Conservation (phyloP, 2,329 filamentous ascomycete species). For the Penicillium brevicompactum region DNA sequence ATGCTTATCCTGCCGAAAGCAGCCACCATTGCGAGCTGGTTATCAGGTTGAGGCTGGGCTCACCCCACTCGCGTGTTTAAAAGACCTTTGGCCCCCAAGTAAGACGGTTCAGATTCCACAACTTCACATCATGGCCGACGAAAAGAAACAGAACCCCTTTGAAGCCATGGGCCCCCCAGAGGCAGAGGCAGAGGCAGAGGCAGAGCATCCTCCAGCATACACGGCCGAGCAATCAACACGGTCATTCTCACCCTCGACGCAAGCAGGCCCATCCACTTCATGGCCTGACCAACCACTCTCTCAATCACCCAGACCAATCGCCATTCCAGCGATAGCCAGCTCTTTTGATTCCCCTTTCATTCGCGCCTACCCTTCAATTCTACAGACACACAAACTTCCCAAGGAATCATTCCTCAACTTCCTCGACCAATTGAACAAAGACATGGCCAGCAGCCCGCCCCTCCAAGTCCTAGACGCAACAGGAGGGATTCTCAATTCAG, state of each 20-base stretch:
- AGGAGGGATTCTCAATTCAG: constrained; percentile 25
- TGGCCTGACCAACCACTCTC: background rate
- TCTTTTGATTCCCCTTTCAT: constrained; percentile 18
- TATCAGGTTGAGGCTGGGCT: constrained; percentile 2
- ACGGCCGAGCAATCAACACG: background rate
- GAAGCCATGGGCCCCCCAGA: background rate
- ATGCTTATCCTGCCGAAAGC: background rate
- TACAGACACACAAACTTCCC: constrained; percentile 12
- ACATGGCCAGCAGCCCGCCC: constrained; percentile 26
- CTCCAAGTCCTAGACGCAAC: constrained; percentile 30
- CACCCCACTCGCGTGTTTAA: background rate
- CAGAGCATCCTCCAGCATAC: constrained; percentile 7
- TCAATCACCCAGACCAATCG: constrained; percentile 10
- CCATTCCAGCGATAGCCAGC: constrained; percentile 17
- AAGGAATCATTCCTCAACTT: constrained; percentile 25
- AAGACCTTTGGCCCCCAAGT: background rate
- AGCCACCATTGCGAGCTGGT: background rate
- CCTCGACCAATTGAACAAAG: constrained; percentile 30
- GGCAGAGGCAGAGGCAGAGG: background rate
- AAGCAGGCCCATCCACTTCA: background rate
- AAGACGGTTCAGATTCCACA: background rate
- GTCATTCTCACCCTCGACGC: background rate
- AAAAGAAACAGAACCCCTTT: constrained; percentile 7
- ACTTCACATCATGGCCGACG: background rate
- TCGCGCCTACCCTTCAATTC: constrained; percentile 18